Conservation (phyloP, 345 rosid genomes). For the Gossypium australe region DNA sequence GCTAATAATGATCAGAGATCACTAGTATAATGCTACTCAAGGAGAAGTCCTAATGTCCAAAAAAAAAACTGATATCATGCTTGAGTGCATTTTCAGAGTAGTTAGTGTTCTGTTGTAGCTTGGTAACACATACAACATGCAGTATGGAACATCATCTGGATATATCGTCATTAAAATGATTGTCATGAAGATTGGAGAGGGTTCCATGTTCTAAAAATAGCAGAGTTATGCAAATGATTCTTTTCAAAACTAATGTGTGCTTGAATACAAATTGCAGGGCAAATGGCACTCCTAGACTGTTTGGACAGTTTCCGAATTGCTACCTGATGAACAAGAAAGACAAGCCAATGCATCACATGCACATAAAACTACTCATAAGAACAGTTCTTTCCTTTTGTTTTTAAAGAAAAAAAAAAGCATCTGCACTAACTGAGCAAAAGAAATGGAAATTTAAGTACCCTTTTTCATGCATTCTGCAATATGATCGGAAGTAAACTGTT, state of each 20-base stretch:
- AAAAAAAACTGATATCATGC: neutral
- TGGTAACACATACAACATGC: neutral
- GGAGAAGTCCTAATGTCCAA: neutral
- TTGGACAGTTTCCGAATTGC: neutral
- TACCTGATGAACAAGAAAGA: neutral
- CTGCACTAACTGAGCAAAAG: neutral
- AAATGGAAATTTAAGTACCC: slow-evolving; percentile 33
- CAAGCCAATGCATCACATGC: neutral
- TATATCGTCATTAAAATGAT: neutral
- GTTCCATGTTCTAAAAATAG: neutral
- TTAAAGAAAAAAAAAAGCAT: neutral
- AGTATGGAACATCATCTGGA: neutral
- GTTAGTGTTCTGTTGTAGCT: neutral
- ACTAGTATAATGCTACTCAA: neutral
- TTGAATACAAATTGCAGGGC: neutral
- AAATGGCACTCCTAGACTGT: neutral
- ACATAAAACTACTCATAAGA: neutral
- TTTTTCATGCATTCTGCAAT: slow-evolving; percentile 76
- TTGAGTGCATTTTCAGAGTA: neutral
- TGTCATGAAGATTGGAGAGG: neutral
- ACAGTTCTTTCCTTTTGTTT: neutral
- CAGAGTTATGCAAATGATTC: neutral
- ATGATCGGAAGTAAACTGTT: slow-evolving; percentile 67
- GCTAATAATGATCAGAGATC: neutral
- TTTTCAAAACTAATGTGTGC: neutral